phyloP scores from a whole-genome alignment of 2,329 filamentous ascomycete species.

The Fusarium verrucosum region DNA sequence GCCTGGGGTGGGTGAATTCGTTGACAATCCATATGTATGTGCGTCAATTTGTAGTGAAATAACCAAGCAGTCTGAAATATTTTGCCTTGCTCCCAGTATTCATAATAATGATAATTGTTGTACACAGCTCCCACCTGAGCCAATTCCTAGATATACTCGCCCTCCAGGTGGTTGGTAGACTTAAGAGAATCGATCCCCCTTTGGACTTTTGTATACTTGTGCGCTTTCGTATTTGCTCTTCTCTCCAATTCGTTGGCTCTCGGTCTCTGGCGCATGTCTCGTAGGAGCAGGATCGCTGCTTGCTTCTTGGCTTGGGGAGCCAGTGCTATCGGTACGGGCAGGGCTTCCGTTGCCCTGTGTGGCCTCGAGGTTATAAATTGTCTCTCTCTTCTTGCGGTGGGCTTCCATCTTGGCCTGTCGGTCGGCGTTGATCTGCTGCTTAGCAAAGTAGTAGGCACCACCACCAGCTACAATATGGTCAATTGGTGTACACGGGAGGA shows the following conservation, averaged over 20 bases:
- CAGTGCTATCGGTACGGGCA: constrained; percentile 65
- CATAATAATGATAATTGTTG: constrained; percentile 31
- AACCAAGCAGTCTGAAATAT: not conserved
- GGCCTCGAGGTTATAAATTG: constrained; percentile 65
- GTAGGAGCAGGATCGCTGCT: constrained; percentile 86
- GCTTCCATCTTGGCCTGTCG: constrained; percentile 77
- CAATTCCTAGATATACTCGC: not conserved
- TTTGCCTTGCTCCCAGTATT: constrained; percentile 5
- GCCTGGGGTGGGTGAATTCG: constrained; percentile 16
- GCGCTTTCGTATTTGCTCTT: constrained; percentile 91
- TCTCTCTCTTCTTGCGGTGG: constrained; percentile 69
- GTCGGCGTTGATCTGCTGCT: constrained; percentile 92
- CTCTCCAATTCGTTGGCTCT: constrained; percentile 71
- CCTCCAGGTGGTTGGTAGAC: not conserved
- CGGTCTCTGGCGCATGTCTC: constrained; percentile 78
- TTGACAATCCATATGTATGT: not conserved
- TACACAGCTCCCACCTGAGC: constrained; percentile 38
- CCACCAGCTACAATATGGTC: constrained; percentile 72
- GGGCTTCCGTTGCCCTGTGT: constrained; percentile 56
- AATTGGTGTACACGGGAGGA: constrained; percentile 20
- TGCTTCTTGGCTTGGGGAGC: constrained; percentile 76
- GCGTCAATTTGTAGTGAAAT: not conserved
- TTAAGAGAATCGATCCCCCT: constrained; percentile 85
- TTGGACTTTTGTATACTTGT: constrained; percentile 77
- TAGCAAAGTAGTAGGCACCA: constrained; percentile 95